A percentile compares a stretch with the other conserved stretches of the same genome.
Conservation (phyloP, 1,284 basidiomycete species). For the Cutaneotrichosporon arboriforme region DNA sequence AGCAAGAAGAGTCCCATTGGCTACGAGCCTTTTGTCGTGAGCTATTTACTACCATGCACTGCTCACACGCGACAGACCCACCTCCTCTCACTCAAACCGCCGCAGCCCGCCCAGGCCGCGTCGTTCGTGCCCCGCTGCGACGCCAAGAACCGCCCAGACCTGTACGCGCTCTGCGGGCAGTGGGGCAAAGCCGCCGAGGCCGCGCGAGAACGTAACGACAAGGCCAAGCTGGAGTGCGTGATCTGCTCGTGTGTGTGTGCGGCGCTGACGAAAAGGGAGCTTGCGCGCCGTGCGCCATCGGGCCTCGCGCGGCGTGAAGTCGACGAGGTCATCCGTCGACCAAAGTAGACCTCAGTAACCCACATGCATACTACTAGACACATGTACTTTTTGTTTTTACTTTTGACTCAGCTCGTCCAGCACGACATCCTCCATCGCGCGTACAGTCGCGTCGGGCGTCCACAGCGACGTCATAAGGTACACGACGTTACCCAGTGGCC, state of each 20-base stretch:
- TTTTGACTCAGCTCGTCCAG: conserved; percentile 17
- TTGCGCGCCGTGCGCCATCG: conserved; percentile 2
- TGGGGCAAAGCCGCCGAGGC: conserved; percentile 81
- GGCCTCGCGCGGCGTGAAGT: conserved; percentile 14
- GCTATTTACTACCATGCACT: too few relatives aligned
- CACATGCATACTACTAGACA: not conserved
- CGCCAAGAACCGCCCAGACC: conserved; percentile 68
- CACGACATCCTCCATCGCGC: conserved; percentile 40
- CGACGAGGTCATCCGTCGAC: conserved; percentile 19
- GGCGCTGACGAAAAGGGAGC: conserved; percentile 1
- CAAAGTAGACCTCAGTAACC: conserved; percentile 7
- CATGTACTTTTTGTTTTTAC: not conserved
- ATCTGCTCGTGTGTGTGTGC: not conserved
- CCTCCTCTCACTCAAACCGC: conserved; percentile 35
- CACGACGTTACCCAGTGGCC: conserved; percentile 85
- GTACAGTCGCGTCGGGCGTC: conserved; percentile 36
- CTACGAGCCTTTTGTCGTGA: conserved; percentile 84
- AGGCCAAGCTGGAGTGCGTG: conserved; percentile 71
- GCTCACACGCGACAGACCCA: conserved; percentile 32
- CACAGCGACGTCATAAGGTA: conserved; percentile 88
- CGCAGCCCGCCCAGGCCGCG: conserved; percentile 63
- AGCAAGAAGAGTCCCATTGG: conserved; percentile 89
- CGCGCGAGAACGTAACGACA: conserved; percentile 79
- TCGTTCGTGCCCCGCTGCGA: conserved; percentile 76
- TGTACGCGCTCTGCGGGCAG: conserved; percentile 81